phyloP scores from a whole-genome alignment of 2,329 filamentous ascomycete species.

The Fusarium citri region DNA sequence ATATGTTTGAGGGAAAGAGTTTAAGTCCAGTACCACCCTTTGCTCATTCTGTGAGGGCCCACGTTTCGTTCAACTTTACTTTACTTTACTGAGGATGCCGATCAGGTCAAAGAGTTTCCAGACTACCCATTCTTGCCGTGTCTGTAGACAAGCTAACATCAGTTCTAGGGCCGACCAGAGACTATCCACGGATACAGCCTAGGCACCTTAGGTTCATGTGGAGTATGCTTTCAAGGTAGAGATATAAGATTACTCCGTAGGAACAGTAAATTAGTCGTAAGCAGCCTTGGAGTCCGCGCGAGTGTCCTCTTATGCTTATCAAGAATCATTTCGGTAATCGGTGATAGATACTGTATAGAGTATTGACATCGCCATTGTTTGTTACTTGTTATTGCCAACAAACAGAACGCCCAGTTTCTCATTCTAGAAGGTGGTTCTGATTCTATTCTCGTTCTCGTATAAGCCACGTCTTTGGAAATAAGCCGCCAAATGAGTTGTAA shows the following conservation, averaged over 20 bases:
- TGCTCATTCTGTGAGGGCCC: neutral
- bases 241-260: neutral
- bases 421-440: constrained; percentile 6
- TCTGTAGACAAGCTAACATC: neutral
- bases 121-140: neutral
- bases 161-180: neutral
- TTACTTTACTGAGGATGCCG: neutral
- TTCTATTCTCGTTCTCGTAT: neutral
- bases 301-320: neutral
- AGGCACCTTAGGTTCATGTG: neutral
- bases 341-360: neutral
- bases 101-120: neutral
- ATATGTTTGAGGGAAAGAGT: neutral
- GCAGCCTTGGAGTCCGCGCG: neutral
- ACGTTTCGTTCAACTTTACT: neutral
- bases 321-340: neutral
- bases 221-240: neutral
- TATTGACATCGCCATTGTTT: neutral
- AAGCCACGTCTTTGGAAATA: constrained; percentile 11
- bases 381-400: neutral
- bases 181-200: neutral
- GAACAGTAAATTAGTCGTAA: neutral
- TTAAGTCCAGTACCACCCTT: neutral
- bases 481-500: neutral
- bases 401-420: neutral